Evolutionary conservation across 2,329 filamentous ascomycete species (phyloP).

Genomic region (Talaromyces sp.): DNA sequence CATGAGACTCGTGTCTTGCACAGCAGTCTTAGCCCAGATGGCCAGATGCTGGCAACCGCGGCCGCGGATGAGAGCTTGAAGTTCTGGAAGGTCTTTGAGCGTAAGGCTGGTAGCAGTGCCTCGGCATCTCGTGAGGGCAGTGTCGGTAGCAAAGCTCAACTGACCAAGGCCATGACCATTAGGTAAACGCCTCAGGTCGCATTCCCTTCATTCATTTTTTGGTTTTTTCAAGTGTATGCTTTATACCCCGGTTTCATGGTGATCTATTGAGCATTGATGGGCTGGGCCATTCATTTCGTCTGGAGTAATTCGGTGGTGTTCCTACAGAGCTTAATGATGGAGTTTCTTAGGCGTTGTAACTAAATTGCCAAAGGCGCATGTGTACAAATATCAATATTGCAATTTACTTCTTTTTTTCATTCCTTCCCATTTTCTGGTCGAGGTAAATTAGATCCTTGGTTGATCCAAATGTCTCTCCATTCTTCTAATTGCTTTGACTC

Average conservation of each 20-base stretch:
- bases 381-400: conserved; percentile 20
- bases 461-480: neutral
- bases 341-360: conserved; percentile 19
- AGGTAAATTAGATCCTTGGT: neutral
- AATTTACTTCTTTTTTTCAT: conserved; percentile 1
- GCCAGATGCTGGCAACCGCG: conserved; percentile 95
- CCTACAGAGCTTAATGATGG: conserved; percentile 2
- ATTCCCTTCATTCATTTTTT: conserved; percentile 1
- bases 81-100: conserved; percentile 99
- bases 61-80: conserved; percentile 96
- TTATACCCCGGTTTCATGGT: conserved; percentile 25
- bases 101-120: conserved; percentile 78
- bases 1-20: conserved; percentile 96
- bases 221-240: conserved; percentile 7
- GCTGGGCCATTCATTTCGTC: conserved; percentile 20
- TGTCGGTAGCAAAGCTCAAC: conserved; percentile 75
- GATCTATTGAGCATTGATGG: conserved; percentile 24
- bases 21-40: conserved; percentile 94
- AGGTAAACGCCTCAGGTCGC: conserved; percentile 56
- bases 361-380: conserved; percentile 17
- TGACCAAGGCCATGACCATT: conserved; percentile 95
- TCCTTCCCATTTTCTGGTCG: neutral
- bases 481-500: neutral
- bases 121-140: conserved; percentile 65
- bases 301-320: conserved; percentile 17